Conservation (phyloP, 805 yeast species). For the Groenewaldozyma tartarivorans region DNA sequence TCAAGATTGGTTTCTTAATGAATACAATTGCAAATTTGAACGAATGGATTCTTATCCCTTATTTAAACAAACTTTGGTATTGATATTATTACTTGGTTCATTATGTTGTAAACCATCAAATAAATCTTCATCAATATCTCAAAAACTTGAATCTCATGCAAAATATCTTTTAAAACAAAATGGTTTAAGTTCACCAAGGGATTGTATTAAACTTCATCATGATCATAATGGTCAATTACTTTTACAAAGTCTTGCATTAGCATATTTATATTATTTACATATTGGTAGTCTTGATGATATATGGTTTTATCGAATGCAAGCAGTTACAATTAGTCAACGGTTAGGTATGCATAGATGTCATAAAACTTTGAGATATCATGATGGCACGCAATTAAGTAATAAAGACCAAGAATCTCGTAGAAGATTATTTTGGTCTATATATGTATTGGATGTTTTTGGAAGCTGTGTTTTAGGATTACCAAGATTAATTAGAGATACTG, state of each 20-base stretch:
- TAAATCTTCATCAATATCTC: background rate
- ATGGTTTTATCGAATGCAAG: constrained; percentile 66
- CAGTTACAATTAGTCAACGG: constrained; percentile 77
- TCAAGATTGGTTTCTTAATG: constrained; percentile 53
- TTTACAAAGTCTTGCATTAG: constrained; percentile 57
- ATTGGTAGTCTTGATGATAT: constrained; percentile 66
- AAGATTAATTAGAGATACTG: constrained; percentile 65
- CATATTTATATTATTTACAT: constrained; percentile 60
- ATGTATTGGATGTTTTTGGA: constrained; percentile 64
- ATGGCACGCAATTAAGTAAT: constrained; percentile 54
- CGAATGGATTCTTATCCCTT: background rate
- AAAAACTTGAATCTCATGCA: constrained; percentile 6
- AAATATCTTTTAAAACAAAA: constrained; percentile 23
- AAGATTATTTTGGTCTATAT: constrained; percentile 76
- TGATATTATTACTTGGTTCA: constrained; percentile 23
- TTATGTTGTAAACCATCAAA: constrained; percentile 12
- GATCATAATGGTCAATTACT: constrained; percentile 18
- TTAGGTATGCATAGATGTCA: constrained; percentile 80
- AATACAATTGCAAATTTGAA: constrained; percentile 31
- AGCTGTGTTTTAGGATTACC: constrained; percentile 78
- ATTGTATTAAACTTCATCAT: too few species aligned
- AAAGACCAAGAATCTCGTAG: constrained; percentile 77
- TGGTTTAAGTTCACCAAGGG: too few species aligned
- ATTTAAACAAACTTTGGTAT: constrained; percentile 13
- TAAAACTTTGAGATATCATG: constrained; percentile 50